Evolutionary conservation across 2,329 filamentous ascomycete species (phyloP), one percentile per base, ranked within the genome.

Genomic region (Aspergillus pseudonomiae): DNA sequence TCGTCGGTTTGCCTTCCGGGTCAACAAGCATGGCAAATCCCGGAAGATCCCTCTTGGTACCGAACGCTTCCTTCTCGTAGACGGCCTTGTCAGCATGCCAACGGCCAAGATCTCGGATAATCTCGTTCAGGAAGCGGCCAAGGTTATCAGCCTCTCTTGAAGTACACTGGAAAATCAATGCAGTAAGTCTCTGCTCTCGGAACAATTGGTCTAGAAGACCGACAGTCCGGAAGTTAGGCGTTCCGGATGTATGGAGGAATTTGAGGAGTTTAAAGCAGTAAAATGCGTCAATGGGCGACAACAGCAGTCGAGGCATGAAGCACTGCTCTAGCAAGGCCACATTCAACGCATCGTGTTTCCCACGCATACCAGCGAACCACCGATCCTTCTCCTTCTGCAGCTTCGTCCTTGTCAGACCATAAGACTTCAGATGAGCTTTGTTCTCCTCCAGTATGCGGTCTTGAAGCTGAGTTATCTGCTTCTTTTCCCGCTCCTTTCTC

Each of bases 91-190:
- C 90, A 28, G 86, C 86, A 77, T 98, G 95, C 95, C 96, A 99
- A 58, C 84, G 83, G 9, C 89, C 86, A 21, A 99, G 83, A 68
- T 97, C 93, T 64, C 89, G 87, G 12, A 99, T 81, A 2, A 95
- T 83, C 65, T 94, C 89, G 72, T 90, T 92, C 60, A 99, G 80
- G 77, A 99, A 98, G 28, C 92, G 91, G 14, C 93, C 95, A n/a
- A 99, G 82, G 69, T 96, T 93, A 75, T 97, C 92, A 0, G 93
- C 92, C 78, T 99, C 96, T 61, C 93, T 90, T 28, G 94, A 90
- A 0, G 94, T 96, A 75, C 91, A 96, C 55, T 91, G 89, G 75
- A 96, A 97, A 62, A 99, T 93, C 57, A 97, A 85, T 10, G 90
- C 86, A 2, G 91, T 88, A 21, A 98, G 83, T 62, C 91, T 86